Conservation (phyloP, 805 yeast species). For the Schizosaccharomyces osmophilus region DNA sequence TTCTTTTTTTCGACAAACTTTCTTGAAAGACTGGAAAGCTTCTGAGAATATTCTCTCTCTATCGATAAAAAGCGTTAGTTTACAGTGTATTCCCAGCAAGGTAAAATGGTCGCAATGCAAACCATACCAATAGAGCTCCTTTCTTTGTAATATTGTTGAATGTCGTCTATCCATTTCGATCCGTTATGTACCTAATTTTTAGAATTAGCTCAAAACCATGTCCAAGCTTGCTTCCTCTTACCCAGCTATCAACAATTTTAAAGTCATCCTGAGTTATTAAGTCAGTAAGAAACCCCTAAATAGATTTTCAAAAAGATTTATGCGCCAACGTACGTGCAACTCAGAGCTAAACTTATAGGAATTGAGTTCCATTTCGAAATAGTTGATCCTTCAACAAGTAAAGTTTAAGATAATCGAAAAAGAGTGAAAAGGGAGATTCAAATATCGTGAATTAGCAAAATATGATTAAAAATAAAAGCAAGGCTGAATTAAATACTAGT, state of each 20-base stretch:
- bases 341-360: background rate
- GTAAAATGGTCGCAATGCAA: no score
- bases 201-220: background rate
- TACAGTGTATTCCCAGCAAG: background rate
- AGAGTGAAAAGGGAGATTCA: no score
- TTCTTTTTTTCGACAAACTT: conserved; percentile 60
- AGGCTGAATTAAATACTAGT: no score
- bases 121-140: conserved; percentile 22
- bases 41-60: conserved; percentile 61
- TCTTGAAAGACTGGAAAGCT: conserved; percentile 35
- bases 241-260: conserved; percentile 60
- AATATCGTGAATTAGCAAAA: no score
- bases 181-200: conserved; percentile 23
- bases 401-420: background rate
- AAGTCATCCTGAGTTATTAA: conserved; percentile 32
- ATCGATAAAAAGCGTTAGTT: conserved; percentile 14
- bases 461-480: no score
- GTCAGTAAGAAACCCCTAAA: no score
- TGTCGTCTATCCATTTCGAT: conserved; percentile 47
- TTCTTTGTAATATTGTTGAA: conserved; percentile 64
- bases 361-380: background rate
- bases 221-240: conserved; percentile 10
- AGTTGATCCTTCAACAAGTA: background rate
- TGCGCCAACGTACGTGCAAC: background rate
- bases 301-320: no score